Evolutionary conservation across 352 stramenopile genomes (phyloP), one percentile per base, ranked within the genome.

Genomic region (Globisporangium parvum): DNA sequence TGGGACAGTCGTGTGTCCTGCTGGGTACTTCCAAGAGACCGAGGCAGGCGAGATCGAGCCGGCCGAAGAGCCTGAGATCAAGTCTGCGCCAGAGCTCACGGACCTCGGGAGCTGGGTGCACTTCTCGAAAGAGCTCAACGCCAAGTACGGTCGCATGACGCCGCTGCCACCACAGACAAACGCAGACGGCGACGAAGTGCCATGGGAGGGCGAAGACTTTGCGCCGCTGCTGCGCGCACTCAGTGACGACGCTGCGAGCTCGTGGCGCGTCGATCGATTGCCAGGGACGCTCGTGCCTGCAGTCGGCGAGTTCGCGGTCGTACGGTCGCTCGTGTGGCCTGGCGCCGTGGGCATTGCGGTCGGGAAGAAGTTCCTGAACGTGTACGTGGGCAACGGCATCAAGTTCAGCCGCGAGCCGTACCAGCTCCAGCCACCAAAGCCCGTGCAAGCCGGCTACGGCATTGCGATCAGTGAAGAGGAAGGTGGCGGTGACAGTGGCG

Each of bases 371-470:
- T 96, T 94, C 57, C 70, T 91, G 3, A 96, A 95, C 66, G 67
- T 95, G 24, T 97, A 97, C 54, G 87, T 96, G 0, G 88, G 89
- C 44, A 71, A 96, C 55, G 88, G 77, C 4, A 62, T 94, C 57
- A 92, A 93, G 59, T 83, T 78, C 55, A 85, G 68, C 37, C 56
- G 56, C 8, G 73, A 76, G 63, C 77, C 74, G 31, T 91, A 75
- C 65, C 85, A 80, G 55, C 65, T 80, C 17, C 70, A 62, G 63
- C 63, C 66, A 20, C 77, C 76, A n/a, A 70, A 77, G 42, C 64
- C 67, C 5, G 66, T 89, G 6, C 70, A 88, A 52, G 45, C 57
- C 31, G 72, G 76, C 14, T 89, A 67, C 62, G 74, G 77, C 8
- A 66, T 89, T 15, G 57, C 55, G 15, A 35, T 69, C 24, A 65